Evolutionary conservation across 1,284 basidiomycete species (phyloP), one percentile per base, ranked within the genome.

Genomic region (Irpex rosettiformis): DNA sequence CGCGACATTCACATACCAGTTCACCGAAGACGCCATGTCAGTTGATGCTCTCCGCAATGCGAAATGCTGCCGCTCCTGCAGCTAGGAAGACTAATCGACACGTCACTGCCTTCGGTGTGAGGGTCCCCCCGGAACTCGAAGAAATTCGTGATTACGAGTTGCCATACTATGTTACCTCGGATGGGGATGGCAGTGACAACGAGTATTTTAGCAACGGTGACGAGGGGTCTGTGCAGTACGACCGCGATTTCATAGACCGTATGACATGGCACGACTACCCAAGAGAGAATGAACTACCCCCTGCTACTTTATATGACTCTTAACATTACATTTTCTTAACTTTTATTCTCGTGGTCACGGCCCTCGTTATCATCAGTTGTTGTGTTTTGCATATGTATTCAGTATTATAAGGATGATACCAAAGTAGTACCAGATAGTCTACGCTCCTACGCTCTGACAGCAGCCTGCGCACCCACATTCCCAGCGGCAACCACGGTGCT

Each of bases 41-140:
- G 56, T 75, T 65, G 65, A 79, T 86, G 67, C 75, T 78, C 43
- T 74, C 81, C 55, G 85, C 84, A 4, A 67, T 79, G 49, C 80
- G 83, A 27, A 78, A 71, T 60, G 73, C 77, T 25, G 72, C 70
- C 16, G 70, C 77, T 28, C 77, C 75, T 4, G 75, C 71, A 13
- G 73, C 74, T 25, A 74, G 80, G 55, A 84, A 80, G 67, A 80
- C 80, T 1, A 78, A 79, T 65, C 75, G 85, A 56, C 76, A 81
- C 59, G 70, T 78, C 48, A 78, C 74, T 28, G 82, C 84, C 16
- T 88, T 87, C 65, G 85, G 86, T 0, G 73, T 74, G 48, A 78
- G 78, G 55, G 73, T 83, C 5, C 81, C 82, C 1, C 69, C 64
- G 0, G 77, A 73, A 55, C 61, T 82, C 54, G 80, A 81, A 63